Evolutionary conservation across 495 filamentous ascomycete species (phyloP).

Genomic region (Aspergillus hancockii): DNA sequence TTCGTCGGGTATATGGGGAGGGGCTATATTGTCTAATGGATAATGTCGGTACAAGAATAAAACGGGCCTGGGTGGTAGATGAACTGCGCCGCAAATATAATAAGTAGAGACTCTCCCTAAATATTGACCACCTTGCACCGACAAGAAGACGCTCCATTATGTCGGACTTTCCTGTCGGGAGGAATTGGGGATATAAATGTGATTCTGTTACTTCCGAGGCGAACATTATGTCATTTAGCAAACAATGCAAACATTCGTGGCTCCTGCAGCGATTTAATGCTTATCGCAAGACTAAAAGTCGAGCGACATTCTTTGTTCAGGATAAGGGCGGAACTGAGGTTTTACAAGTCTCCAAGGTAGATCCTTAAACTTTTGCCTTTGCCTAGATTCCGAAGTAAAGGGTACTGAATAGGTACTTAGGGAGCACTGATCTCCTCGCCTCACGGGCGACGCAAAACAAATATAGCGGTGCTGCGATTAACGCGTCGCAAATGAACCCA

Average conservation of each 20-base stretch:
- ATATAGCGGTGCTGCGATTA: constrained; percentile 41
- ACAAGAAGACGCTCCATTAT: constrained; percentile 36
- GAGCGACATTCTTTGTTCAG: not conserved
- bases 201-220: constrained; percentile 11
- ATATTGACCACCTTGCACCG: constrained; percentile 22
- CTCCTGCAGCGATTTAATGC: not conserved
- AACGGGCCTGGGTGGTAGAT: not conserved
- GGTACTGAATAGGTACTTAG: not conserved
- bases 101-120: constrained; percentile 6
- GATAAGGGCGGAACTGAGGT: not conserved
- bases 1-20: constrained; percentile 25
- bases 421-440: constrained; percentile 52
- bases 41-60: not conserved
- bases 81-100: not conserved
- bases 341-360: not conserved
- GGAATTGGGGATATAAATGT: constrained; percentile 14
- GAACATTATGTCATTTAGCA: constrained; percentile 43
- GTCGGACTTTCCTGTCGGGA: not conserved
- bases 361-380: not conserved
- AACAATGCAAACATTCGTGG: constrained; percentile 49
- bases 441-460: constrained; percentile 62
- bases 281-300: not conserved
- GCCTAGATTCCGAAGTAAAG: not conserved
- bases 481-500: constrained; percentile 33
- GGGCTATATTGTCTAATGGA: constrained; percentile 24